These are phyloP conservation scores for Insectozyma bohioensis DNA, from an alignment of 1,139 yeast genomes.

Conservation along the genomic window DNA sequence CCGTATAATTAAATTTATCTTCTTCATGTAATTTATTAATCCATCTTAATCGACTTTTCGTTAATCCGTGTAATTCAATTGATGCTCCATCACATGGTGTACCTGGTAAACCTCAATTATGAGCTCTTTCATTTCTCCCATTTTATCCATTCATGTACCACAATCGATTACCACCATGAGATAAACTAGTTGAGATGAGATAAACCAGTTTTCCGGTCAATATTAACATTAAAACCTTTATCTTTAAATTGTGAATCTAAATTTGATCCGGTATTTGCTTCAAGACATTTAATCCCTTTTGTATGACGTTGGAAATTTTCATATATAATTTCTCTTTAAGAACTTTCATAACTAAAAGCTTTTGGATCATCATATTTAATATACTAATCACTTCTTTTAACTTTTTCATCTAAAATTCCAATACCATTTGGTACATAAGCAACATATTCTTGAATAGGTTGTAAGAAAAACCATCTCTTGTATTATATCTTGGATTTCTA, in stretches of 20 bases:
- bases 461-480: conserved; percentile 96
- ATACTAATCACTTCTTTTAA: conserved; percentile 78
- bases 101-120: conserved; percentile 86
- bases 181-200: conserved; percentile 82
- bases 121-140: conserved; percentile 89
- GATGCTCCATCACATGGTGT: conserved; percentile 99
- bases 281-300: conserved; percentile 78
- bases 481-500: conserved; percentile 88
- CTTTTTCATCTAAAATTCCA: conserved; percentile 65
- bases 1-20: conserved; percentile 56
- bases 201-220: conserved; percentile 89
- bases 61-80: conserved; percentile 81
- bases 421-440: conserved; percentile 66
- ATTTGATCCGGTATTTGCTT: conserved; percentile 89
- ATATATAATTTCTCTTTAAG: conserved; percentile 73
- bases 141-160: conserved; percentile 99
- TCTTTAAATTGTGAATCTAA: conserved; percentile 90
- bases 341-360: conserved; percentile 71
- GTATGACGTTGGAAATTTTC: conserved; percentile 89
- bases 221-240: conserved; percentile 86
- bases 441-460: conserved; percentile 81
- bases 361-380: conserved; percentile 64
- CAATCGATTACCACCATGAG: conserved; percentile 90
- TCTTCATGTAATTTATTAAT: conserved; percentile 56
- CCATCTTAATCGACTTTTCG: conserved; percentile 82